Evolutionary conservation across 2,329 filamentous ascomycete species (phyloP).

Genomic region (Diaporthe sp.): DNA sequence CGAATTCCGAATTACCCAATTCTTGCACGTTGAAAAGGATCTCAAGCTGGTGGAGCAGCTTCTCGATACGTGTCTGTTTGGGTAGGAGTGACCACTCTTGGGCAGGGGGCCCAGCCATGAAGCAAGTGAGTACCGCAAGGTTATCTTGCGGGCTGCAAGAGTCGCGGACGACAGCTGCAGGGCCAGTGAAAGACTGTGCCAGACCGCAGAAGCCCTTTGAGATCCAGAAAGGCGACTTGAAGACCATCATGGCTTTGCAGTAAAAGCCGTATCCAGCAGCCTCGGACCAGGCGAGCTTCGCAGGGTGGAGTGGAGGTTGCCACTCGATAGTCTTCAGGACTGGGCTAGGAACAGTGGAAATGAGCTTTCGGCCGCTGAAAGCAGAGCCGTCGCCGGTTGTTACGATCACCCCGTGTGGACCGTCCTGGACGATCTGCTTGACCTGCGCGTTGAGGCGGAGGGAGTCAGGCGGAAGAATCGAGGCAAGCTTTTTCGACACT

Average conservation of each 20-base stretch:
- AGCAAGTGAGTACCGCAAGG: conserved; percentile 54
- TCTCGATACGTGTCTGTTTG: conserved; percentile 40
- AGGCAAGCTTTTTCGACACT: conserved; percentile 53
- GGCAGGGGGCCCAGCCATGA: conserved; percentile 53
- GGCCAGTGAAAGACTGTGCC: conserved; percentile 58
- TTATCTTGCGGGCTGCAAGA: conserved; percentile 48
- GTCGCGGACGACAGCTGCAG: conserved; percentile 60
- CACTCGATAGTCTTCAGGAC: conserved; percentile 60
- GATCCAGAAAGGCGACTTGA: conserved; percentile 54
- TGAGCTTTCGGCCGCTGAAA: conserved; percentile 57
- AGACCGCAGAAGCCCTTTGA: conserved; percentile 58
- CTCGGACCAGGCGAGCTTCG: conserved; percentile 53
- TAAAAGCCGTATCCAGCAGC: conserved; percentile 60
- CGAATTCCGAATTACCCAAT: conserved; percentile 43
- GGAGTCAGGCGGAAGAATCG: conserved; percentile 45
- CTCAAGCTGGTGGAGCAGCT: conserved; percentile 46
- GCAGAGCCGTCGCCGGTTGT: conserved; percentile 43
- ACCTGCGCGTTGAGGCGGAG: conserved; percentile 51
- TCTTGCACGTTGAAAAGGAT: conserved; percentile 42
- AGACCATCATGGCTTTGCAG: conserved; percentile 63
- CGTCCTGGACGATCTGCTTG: conserved; percentile 45
- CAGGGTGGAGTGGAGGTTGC: conserved; percentile 56
- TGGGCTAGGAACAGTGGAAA: conserved; percentile 62
- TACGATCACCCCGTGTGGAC: conserved; percentile 42
- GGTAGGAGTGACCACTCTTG: conserved; percentile 47